A percentile compares a stretch with the other conserved stretches of the same genome.
These are phyloP conservation scores for Lippia alba DNA, from an alignment of 305 asterid species.

Conservation along the genomic window DNA sequence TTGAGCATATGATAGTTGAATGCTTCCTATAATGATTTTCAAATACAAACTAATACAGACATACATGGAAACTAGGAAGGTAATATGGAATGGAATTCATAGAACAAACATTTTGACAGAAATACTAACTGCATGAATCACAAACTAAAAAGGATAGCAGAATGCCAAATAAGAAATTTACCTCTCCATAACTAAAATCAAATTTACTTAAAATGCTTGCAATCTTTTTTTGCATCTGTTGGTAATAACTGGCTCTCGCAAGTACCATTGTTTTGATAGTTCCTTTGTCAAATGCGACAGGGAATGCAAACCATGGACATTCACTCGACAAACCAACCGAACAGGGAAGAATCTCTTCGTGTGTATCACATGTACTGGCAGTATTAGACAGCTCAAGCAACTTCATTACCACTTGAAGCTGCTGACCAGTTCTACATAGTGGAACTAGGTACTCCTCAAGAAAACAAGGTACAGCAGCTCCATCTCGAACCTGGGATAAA, in stretches of 20 bases:
- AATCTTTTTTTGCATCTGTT: slow-evolving; percentile 74
- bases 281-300: slow-evolving; percentile 76
- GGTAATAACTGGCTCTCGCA: slow-evolving; percentile 72
- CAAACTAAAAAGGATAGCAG: slow-evolving; percentile 23
- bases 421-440: slow-evolving; percentile 96
- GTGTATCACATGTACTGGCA: slow-evolving; percentile 57
- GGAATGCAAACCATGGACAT: slow-evolving; percentile 61
- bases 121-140: slow-evolving; percentile 24
- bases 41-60: slow-evolving; percentile 9
- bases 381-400: slow-evolving; percentile 73
- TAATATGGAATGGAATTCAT: slow-evolving; percentile 18
- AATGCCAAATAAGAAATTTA: slow-evolving; percentile 36
- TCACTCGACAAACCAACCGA: slow-evolving; percentile 58
- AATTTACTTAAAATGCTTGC: slow-evolving; percentile 59
- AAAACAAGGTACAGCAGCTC: slow-evolving; percentile 84
- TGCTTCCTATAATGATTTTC: slow-evolving; percentile 20
- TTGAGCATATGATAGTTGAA: slow-evolving; percentile 29
- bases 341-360: slow-evolving; percentile 72
- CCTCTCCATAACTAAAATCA: slow-evolving; percentile 74
- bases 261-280: slow-evolving; percentile 60
- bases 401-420: slow-evolving; percentile 89
- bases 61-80: slow-evolving; percentile 14
- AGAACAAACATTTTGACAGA: slow-evolving; percentile 22
- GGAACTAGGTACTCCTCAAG: slow-evolving; percentile 78
- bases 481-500: slow-evolving; percentile 76